Base-by-base conservation (phyloP, 208 protist species). In the Trypanosoma cruzi region DNA sequence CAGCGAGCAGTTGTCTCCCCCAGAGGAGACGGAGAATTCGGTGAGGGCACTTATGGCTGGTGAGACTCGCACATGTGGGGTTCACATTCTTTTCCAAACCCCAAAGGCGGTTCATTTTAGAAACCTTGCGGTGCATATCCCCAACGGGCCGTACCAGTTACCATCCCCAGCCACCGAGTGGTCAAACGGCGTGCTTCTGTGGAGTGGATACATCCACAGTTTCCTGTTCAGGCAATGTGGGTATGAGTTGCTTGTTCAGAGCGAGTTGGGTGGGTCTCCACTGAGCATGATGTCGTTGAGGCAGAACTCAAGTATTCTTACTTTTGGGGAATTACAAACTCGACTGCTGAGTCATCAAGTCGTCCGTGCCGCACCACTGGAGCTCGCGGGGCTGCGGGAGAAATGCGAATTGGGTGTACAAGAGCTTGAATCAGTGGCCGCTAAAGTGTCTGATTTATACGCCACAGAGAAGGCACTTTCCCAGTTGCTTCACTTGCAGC, bases 241-340 rank as follows among this genome's bases (percentile, higher is more conserved):
- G 20, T 87, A 81, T 68, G 77, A 89, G 65, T 54, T 88, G 4
- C 75, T 93, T 55, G 84, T 86, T 1, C 84, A 93, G 61, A 67
- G 65, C 10, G 44, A 77, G 34, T 61, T 71, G n/a, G 84, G 84
- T n/a, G 59, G 40, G 28, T 77, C 78, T 18, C 81, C 81, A 1
- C 73, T 93, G 20, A 79, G 75, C 71, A 61, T 93, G 29, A 73
- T 79, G 22, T 71, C 65, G 8, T 72, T 93, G 32, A 79, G 76
- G 20, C 71, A 73, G 26, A 75, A 71, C 72, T 49, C 55, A 8
- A 66, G 79, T 48, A 54, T 77, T 6, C 73, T 73, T 22, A 49
- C 61, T 29, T 75, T 79, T 49, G 68, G 66, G 22, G 54, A 68
- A 10, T 69, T 26, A 22, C 34, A 64, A 22, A 2, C 69, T 22